Percentiles rank a stretch among this genome's conserved stretches.
Conservation (phyloP, 2,329 filamentous ascomycete genomes). For the Aspergillus sp. region DNA sequence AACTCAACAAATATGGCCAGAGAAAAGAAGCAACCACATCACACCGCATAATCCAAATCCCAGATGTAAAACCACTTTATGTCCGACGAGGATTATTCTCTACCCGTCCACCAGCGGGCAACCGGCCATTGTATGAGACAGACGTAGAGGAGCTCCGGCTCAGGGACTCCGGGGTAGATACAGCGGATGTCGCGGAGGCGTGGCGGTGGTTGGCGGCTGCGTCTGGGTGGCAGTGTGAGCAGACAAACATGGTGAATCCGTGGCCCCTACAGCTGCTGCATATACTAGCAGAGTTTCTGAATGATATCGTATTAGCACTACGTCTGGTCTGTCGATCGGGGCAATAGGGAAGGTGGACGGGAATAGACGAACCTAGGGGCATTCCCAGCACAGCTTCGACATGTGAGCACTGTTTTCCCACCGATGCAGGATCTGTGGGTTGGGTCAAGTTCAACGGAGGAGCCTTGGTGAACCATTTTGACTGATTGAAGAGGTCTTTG, state of each 20-base stretch:
- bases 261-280: slow-evolving; percentile 30
- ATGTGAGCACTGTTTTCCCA: slow-evolving; percentile 34
- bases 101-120: slow-evolving; percentile 20
- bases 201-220: slow-evolving; percentile 14
- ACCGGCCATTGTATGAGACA: slow-evolving; percentile 19
- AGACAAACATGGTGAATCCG: slow-evolving; percentile 33
- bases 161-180: slow-evolving; percentile 21
- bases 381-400: slow-evolving; percentile 38
- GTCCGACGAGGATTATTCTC: slow-evolving; percentile 16
- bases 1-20: background rate
- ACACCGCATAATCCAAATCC: background rate
- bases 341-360: background rate
- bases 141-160: slow-evolving; percentile 31
- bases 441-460: slow-evolving; percentile 29
- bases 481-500: background rate
- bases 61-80: background rate
- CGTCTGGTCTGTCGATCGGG: background rate
- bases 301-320: no score
- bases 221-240: slow-evolving; percentile 32
- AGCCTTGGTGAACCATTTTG: slow-evolving; percentile 22
- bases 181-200: slow-evolving; percentile 14
- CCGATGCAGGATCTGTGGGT: slow-evolving; percentile 35
- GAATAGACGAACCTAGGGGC: slow-evolving; percentile 31
- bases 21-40: background rate
- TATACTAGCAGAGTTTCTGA: no score